Evolutionary conservation across 176 grass and related monocot genomes (phyloP).

Genomic region (sorghum (Sorghum bicolor)): DNA sequence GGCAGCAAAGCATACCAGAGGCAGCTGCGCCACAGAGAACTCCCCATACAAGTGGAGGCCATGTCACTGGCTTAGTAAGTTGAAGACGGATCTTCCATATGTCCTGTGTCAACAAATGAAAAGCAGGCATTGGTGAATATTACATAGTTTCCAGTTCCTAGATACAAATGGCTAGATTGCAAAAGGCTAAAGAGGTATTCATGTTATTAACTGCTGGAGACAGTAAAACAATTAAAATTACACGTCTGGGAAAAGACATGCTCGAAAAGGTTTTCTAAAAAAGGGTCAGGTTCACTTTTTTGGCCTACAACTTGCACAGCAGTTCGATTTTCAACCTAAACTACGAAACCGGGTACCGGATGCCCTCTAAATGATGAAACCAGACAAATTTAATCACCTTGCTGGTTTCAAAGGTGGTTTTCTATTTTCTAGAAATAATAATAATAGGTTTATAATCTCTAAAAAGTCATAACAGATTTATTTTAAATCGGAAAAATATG

Average conservation of each 20-base stretch:
- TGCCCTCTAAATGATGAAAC: background rate
- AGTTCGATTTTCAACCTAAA: background rate
- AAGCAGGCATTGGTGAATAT: background rate
- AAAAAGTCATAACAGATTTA: no score
- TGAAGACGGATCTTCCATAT: constrained; percentile 99
- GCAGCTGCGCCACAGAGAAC: constrained; percentile 93
- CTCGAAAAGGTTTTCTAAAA: background rate
- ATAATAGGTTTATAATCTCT: background rate
- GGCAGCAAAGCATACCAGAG: constrained; percentile 53
- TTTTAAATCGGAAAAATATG: no score
- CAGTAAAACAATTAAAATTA: background rate
- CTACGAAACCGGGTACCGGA: no score
- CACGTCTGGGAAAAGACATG: background rate
- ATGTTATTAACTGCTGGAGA: background rate
- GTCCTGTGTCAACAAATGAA: constrained; percentile 49
- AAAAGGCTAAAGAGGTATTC: background rate
- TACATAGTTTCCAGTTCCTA: background rate
- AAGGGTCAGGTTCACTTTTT: background rate
- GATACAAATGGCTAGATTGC: background rate
- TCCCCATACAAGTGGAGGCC: constrained; percentile 96
- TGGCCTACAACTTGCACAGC: background rate
- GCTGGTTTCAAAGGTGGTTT: background rate
- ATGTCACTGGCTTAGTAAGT: constrained; percentile 96
- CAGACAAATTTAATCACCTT: background rate
- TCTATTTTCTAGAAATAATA: background rate